phyloP scores from a whole-genome alignment of 2,329 filamentous ascomycete species.

The Tolypocladium capitatum region DNA sequence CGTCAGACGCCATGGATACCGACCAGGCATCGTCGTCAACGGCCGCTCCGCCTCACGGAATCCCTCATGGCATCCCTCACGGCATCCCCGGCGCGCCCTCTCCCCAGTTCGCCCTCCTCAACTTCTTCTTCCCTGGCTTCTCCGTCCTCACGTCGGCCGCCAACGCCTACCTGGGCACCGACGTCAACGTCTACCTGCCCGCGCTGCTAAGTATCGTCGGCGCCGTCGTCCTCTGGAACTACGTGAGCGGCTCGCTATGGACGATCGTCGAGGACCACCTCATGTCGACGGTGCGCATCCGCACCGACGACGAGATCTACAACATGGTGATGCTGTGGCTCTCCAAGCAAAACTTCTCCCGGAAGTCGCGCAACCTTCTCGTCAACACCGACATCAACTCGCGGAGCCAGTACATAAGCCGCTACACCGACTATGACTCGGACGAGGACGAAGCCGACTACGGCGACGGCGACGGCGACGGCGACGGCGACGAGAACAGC shows the following conservation, averaged over 20 bases:
- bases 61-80: no score
- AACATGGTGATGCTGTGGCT: conserved; percentile 62
- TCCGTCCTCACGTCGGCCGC: conserved; percentile 40
- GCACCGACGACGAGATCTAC: conserved; percentile 59
- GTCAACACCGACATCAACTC: conserved; percentile 50
- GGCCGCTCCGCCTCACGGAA: background rate
- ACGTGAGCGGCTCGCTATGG: conserved; percentile 35
- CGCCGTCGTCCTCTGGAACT: conserved; percentile 37
- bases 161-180: conserved; percentile 44
- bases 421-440: conserved; percentile 32
- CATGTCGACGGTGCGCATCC: conserved; percentile 53
- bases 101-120: conserved; percentile 36
- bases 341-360: conserved; percentile 46
- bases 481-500: conserved; percentile 14
- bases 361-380: conserved; percentile 46
- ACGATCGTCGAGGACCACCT: conserved; percentile 37
- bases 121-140: conserved; percentile 54
- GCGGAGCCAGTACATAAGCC: conserved; percentile 34
- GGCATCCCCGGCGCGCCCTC: conserved; percentile 7
- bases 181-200: conserved; percentile 50
- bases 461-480: conserved; percentile 21
- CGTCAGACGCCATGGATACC: conserved; percentile 1
- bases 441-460: conserved; percentile 23
- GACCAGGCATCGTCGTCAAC: background rate
- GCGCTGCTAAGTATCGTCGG: conserved; percentile 36